These are phyloP conservation scores for Gillenia trifoliata DNA, from an alignment of 306 rosid genomes.

Conservation along the genomic window DNA sequence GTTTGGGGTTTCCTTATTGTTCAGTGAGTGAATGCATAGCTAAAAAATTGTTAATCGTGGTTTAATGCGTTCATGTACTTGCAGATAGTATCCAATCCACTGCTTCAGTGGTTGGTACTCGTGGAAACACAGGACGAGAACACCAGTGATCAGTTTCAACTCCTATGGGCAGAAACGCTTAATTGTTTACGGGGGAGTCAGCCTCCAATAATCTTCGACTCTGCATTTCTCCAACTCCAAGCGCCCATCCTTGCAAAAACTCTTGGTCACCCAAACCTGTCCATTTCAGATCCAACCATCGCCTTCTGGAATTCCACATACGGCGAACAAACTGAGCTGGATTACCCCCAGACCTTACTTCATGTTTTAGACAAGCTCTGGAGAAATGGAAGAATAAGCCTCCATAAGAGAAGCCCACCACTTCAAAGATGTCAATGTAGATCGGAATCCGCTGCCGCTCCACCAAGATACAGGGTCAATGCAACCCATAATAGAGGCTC, in stretches of 20 bases:
- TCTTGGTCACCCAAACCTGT: conserved; percentile 57
- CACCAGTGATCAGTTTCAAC: conserved; percentile 39
- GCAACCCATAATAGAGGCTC: conserved; percentile 49
- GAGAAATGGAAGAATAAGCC: conserved; percentile 54
- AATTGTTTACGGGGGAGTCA: conserved; percentile 44
- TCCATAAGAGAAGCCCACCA: conserved; percentile 55
- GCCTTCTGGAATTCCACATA: conserved; percentile 73
- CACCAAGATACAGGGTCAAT: conserved; percentile 38
- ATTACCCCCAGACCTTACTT: conserved; percentile 61
- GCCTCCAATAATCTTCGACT: conserved; percentile 58
- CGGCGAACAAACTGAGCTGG: conserved; percentile 49
- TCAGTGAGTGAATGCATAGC: not conserved
- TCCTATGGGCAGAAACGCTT: conserved; percentile 58
- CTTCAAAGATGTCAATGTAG: conserved; percentile 37
- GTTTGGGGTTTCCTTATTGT: not conserved
- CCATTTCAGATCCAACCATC: conserved; percentile 65
- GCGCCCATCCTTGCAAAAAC: conserved; percentile 66
- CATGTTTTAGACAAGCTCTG: conserved; percentile 63
- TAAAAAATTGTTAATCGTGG: not conserved
- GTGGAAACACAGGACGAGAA: conserved; percentile 41
- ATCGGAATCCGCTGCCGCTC: conserved; percentile 22
- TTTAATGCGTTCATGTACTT: not conserved
- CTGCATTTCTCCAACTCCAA: conserved; percentile 54
- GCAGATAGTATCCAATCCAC: conserved; percentile 57
- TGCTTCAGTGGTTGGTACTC: conserved; percentile 60